phyloP scores from a whole-genome alignment of 2,329 filamentous ascomycete genomes.

The Rhexocercosporidium sp. region DNA sequence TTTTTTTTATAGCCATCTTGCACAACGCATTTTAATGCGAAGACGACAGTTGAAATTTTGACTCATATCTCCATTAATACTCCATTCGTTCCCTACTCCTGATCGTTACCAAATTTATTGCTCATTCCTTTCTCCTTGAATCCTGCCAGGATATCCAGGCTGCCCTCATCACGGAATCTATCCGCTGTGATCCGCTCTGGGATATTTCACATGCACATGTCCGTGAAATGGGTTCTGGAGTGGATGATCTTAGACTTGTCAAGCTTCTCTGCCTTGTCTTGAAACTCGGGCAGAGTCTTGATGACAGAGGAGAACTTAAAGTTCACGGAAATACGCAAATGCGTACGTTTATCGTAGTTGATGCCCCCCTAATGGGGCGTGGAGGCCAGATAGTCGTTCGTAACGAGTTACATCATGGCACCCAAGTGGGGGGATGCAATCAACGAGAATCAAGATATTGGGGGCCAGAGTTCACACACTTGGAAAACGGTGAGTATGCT shows the following conservation, averaged over 20 bases:
- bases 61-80: neutral
- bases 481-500: neutral
- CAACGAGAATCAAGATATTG: neutral
- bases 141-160: neutral
- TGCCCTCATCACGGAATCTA: neutral
- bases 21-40: too few species aligned
- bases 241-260: conserved; percentile 42
- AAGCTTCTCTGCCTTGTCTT: conserved; percentile 39
- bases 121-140: neutral
- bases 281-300: conserved; percentile 49
- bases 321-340: conserved; percentile 58
- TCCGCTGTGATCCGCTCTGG: conserved; percentile 52
- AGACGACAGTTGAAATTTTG: neutral
- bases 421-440: conserved; percentile 38
- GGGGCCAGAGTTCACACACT: neutral
- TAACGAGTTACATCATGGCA: conserved; percentile 59
- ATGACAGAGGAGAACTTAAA: conserved; percentile 53
- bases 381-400: conserved; percentile 50
- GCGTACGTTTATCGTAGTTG: conserved; percentile 54
- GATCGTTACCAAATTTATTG: neutral
- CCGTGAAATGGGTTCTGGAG: conserved; percentile 58
- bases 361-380: conserved; percentile 58
- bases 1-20: too few species aligned
- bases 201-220: conserved; percentile 57
- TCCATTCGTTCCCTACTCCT: neutral